Evolutionary conservation across 1,284 basidiomycete species (phyloP).

Genomic region (Trametes sp.): DNA sequence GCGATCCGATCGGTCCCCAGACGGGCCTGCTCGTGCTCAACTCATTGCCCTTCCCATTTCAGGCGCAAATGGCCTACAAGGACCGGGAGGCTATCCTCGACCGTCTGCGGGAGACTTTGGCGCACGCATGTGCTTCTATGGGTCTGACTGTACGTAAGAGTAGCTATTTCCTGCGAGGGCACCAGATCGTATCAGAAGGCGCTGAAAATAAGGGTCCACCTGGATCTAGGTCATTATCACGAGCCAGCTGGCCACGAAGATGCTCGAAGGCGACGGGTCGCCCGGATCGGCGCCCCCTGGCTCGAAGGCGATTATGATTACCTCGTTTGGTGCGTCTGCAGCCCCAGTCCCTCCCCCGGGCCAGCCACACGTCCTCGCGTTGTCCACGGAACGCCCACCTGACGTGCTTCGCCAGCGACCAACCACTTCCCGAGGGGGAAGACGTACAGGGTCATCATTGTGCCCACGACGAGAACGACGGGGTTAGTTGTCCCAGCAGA

Average conservation of each 20-base stretch:
- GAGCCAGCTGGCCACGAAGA: constrained; percentile 72
- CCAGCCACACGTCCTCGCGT: constrained; percentile 7
- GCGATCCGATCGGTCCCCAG: constrained; percentile 43
- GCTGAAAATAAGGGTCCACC: constrained; percentile 24
- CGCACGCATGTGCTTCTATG: constrained; percentile 54
- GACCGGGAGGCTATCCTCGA: constrained; percentile 54
- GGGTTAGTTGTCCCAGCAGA: constrained; percentile 41
- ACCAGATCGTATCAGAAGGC: constrained; percentile 29
- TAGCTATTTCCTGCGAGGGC: constrained; percentile 21
- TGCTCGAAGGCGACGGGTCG: constrained; percentile 67
- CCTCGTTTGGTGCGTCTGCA: constrained; percentile 62
- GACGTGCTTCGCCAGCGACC: constrained; percentile 33
- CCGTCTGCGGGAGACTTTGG: constrained; percentile 59
- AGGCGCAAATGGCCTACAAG: constrained; percentile 50
- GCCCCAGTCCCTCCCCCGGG: background rate
- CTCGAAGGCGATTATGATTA: constrained; percentile 65
- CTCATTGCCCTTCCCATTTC: constrained; percentile 73
- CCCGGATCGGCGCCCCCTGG: constrained; percentile 69
- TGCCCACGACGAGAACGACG: constrained; percentile 45
- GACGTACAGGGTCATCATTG: constrained; percentile 47
- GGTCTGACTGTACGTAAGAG: constrained; percentile 57
- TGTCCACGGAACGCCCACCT: constrained; percentile 16
- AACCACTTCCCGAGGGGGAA: constrained; percentile 43
- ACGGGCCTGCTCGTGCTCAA: constrained; percentile 67
- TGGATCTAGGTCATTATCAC: constrained; percentile 63